These are phyloP conservation scores for Termitomyces bulborhizus DNA, from an alignment of 768 basidiomycete genomes.

Conservation along the genomic window DNA sequence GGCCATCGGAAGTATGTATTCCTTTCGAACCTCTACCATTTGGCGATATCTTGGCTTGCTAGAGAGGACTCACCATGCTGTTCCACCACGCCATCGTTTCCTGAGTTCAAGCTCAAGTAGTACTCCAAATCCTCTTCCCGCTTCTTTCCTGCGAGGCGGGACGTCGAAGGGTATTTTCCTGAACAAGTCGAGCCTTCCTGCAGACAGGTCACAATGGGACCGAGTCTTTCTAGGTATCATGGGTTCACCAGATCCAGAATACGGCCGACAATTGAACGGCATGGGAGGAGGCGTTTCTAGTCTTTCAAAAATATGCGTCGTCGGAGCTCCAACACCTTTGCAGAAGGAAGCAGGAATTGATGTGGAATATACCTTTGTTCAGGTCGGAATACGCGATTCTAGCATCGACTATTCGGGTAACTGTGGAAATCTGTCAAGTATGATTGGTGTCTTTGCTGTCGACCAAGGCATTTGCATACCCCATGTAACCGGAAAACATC, in stretches of 20 bases:
- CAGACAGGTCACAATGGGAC: slow-evolving; percentile 44
- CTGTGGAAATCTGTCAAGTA: slow-evolving; percentile 69
- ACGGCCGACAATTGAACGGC: slow-evolving; percentile 70
- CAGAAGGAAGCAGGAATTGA: slow-evolving; percentile 42
- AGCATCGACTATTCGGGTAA: slow-evolving; percentile 66
- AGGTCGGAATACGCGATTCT: slow-evolving; percentile 53
- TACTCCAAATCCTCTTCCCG: slow-evolving; percentile 34
- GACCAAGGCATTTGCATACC: slow-evolving; percentile 52
- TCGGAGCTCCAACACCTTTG: slow-evolving; percentile 40
- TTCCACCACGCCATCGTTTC: background rate
- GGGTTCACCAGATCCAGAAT: slow-evolving; percentile 72
- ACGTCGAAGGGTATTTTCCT: slow-evolving; percentile 77
- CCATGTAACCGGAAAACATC: slow-evolving; percentile 16
- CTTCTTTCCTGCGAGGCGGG: slow-evolving; percentile 61
- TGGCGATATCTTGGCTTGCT: background rate
- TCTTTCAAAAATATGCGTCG: slow-evolving; percentile 68
- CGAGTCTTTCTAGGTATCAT: slow-evolving; percentile 65
- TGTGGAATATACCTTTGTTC: slow-evolving; percentile 68
- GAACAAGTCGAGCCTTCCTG: slow-evolving; percentile 46
- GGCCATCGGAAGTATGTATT: background rate
- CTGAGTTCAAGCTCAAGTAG: slow-evolving; percentile 4
- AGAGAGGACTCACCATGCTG: background rate
- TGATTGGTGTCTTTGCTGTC: slow-evolving; percentile 68
- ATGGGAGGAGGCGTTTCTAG: slow-evolving; percentile 79
- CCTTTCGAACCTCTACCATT: background rate